These are phyloP conservation scores for Arthrobotrys conoides DNA, from an alignment of 2,329 filamentous ascomycete species.

Conservation along the genomic window DNA sequence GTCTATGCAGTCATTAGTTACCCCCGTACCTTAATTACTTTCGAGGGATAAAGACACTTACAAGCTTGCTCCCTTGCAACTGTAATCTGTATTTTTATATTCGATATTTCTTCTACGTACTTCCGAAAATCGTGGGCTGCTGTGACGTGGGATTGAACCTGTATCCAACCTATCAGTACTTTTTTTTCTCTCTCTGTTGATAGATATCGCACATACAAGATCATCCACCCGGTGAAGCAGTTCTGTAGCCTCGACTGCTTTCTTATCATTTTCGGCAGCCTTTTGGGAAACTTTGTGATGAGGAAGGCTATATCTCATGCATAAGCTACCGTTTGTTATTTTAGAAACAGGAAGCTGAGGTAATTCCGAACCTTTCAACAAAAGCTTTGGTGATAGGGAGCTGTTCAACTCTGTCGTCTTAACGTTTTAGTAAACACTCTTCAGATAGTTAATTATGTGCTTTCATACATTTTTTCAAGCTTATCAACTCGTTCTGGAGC, in stretches of 20 bases:
- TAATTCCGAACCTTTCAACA: constrained; percentile 33
- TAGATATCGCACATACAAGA: constrained; percentile 31
- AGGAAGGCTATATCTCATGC: constrained; percentile 39
- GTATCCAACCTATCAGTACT: not conserved
- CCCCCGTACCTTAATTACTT: not conserved
- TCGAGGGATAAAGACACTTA: not conserved
- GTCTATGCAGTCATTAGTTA: constrained; percentile 3
- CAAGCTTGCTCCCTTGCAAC: constrained; percentile 49
- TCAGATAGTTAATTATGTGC: not conserved
- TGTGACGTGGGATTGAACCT: constrained; percentile 49
- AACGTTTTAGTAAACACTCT: not conserved
- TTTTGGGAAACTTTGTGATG: constrained; percentile 33
- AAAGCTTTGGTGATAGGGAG: constrained; percentile 47
- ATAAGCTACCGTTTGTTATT: not conserved
- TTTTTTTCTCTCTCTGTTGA: not conserved
- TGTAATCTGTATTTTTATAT: constrained; percentile 29
- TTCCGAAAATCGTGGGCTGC: constrained; percentile 46
- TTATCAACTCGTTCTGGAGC: constrained; percentile 28
- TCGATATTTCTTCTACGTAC: constrained; percentile 46
- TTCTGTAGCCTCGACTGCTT: constrained; percentile 43
- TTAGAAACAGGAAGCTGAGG: not conserved
- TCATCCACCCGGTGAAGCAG: constrained; percentile 43
- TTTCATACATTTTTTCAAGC: constrained; percentile 35
- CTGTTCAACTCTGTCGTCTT: constrained; percentile 24
- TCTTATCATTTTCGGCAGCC: constrained; percentile 44